These are phyloP conservation scores for Amanita brunnescens DNA, from an alignment of 768 basidiomycete species.

Conservation along the genomic window DNA sequence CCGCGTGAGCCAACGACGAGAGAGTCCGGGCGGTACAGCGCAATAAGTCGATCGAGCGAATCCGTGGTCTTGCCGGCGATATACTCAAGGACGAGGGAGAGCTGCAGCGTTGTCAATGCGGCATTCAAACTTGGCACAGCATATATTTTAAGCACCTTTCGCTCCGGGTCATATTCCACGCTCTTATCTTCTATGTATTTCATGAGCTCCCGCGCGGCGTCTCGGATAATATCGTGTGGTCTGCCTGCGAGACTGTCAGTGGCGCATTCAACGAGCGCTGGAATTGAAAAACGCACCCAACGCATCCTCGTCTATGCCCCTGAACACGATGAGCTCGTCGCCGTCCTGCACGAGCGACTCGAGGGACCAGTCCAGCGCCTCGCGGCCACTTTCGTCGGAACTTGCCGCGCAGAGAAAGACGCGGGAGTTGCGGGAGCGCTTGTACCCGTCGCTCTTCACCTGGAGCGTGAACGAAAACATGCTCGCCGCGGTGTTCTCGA, in stretches of 20 bases:
- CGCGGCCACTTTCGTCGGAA: slow-evolving; percentile 77
- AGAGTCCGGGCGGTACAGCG: slow-evolving; percentile 85
- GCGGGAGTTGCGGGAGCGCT: slow-evolving; percentile 64
- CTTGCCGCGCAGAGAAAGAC: slow-evolving; percentile 88
- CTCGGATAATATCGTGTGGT: slow-evolving; percentile 67
- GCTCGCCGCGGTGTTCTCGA: slow-evolving; percentile 69
- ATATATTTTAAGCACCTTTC: slow-evolving; percentile 44
- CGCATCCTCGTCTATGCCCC: slow-evolving; percentile 85
- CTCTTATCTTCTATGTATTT: slow-evolving; percentile 72
- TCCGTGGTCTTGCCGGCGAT: slow-evolving; percentile 87
- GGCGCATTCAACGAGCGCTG: not conserved
- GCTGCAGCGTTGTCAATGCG: slow-evolving; percentile 26
- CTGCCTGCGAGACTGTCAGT: slow-evolving; percentile 23
- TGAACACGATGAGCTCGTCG: slow-evolving; percentile 87
- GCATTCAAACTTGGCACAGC: not conserved
- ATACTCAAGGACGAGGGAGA: slow-evolving; percentile 89
- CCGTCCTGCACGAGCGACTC: slow-evolving; percentile 78
- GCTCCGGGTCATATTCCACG: slow-evolving; percentile 64
- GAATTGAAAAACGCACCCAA: slow-evolving; percentile 41
- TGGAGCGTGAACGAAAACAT: slow-evolving; percentile 87
- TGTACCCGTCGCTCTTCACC: slow-evolving; percentile 79
- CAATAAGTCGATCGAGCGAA: slow-evolving; percentile 87
- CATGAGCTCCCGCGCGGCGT: slow-evolving; percentile 83
- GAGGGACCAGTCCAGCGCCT: slow-evolving; percentile 91
- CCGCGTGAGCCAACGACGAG: slow-evolving; percentile 91